Conservation (phyloP, 768 basidiomycete species). For the Podaxis carcinomalis region DNA sequence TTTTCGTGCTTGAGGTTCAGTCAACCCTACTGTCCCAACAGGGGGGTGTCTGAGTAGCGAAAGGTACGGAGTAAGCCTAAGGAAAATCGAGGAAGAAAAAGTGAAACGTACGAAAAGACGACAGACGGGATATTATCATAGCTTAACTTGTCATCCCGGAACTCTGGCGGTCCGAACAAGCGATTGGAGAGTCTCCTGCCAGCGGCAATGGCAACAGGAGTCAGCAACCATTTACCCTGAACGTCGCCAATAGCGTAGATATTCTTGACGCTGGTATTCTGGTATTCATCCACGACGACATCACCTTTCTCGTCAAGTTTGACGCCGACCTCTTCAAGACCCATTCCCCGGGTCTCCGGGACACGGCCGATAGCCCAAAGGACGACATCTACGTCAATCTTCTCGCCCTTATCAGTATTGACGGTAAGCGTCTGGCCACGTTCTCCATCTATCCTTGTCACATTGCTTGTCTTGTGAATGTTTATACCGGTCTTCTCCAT, state of each 20-base stretch:
- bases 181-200: conserved; percentile 87
- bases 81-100: not conserved
- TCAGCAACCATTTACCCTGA: conserved; percentile 86
- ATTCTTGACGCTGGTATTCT: conserved; percentile 68
- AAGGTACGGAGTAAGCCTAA: not conserved
- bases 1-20: conserved; percentile 84
- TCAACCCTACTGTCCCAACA: conserved; percentile 92
- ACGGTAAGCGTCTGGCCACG: conserved; percentile 73
- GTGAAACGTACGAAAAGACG: conserved; percentile 82
- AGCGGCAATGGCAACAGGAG: conserved; percentile 97
- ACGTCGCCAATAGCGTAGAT: conserved; percentile 90
- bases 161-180: conserved; percentile 83
- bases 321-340: conserved; percentile 74
- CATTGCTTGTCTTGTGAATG: conserved; percentile 73
- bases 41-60: conserved; percentile 72
- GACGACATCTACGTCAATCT: conserved; percentile 79
- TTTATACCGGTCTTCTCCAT: conserved; percentile 94
- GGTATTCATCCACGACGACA: conserved; percentile 86
- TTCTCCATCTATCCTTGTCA: conserved; percentile 71
- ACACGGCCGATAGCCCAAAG: conserved; percentile 95
- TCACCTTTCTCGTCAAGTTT: conserved; percentile 77
- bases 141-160: conserved; percentile 80
- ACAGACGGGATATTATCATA: conserved; percentile 93
- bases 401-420: conserved; percentile 69
- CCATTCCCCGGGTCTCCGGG: conserved; percentile 73